phyloP scores from a whole-genome alignment of 441 rosid species.

The Pelargonium fulgidum region DNA sequence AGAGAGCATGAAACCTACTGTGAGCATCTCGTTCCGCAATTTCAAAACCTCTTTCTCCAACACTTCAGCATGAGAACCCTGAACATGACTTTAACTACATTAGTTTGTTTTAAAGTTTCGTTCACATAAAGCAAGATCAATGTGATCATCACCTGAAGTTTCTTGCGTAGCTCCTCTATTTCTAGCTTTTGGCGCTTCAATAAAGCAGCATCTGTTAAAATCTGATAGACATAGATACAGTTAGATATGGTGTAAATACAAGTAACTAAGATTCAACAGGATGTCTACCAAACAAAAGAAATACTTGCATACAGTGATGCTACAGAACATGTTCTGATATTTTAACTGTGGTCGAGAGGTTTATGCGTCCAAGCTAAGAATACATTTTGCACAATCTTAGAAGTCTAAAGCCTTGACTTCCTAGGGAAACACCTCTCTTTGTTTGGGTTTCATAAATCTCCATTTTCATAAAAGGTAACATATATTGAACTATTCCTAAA shows the following conservation, averaged over 20 bases:
- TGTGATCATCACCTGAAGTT: constrained; percentile 60
- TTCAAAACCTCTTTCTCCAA: constrained; percentile 80
- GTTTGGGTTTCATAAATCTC: too few relatives aligned
- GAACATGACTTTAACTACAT: constrained; percentile 22
- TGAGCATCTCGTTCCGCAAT: constrained; percentile 82
- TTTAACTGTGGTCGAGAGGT: background rate
- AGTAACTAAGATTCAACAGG: background rate
- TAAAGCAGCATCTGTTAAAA: constrained; percentile 88
- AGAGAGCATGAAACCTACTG: constrained; percentile 34
- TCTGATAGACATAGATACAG: constrained; percentile 33
- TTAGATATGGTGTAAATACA: constrained; percentile 20
- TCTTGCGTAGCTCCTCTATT: constrained; percentile 75
- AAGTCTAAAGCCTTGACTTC: background rate
- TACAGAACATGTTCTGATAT: background rate
- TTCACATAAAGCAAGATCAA: background rate
- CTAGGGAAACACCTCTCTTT: background rate
- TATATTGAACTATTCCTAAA: background rate
- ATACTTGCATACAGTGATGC: background rate
- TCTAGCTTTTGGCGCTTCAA: constrained; percentile 84
- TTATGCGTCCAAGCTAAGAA: background rate
- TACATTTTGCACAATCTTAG: background rate
- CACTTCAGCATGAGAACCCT: constrained; percentile 88
- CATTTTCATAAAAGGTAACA: background rate
- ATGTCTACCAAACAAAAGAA: background rate
- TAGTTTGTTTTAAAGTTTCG: constrained; percentile 18